Conservation (phyloP, 2,329 filamentous ascomycete genomes). For the Arthrobotrys conoides region DNA sequence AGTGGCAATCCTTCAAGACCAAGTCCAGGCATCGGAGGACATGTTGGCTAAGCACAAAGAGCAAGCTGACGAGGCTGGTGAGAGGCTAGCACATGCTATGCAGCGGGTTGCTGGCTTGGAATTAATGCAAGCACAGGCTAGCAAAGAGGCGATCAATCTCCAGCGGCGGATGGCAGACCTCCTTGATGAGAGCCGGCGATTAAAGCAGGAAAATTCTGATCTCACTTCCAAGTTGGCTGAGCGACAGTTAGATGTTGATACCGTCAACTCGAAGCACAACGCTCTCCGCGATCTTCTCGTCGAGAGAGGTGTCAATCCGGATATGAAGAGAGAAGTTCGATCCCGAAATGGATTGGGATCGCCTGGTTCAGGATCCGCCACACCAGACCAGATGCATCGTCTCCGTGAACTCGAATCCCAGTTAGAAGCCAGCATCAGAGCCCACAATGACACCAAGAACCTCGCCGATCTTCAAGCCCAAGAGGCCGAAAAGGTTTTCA, state of each 20-base stretch:
- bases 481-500: conserved; percentile 88
- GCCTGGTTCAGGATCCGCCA: conserved; percentile 80
- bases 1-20: conserved; percentile 80
- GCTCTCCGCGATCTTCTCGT: conserved; percentile 92
- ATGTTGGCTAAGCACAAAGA: conserved; percentile 90
- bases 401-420: conserved; percentile 90
- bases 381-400: conserved; percentile 80
- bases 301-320: conserved; percentile 87
- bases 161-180: conserved; percentile 89
- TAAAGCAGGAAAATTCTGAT: conserved; percentile 84
- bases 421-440: conserved; percentile 80
- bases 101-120: conserved; percentile 97
- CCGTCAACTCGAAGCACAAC: conserved; percentile 89
- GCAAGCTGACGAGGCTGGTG: conserved; percentile 86
- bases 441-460: conserved; percentile 87
- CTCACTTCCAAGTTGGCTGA: conserved; percentile 85
- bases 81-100: conserved; percentile 91
- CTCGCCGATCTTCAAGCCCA: conserved; percentile 83
- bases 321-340: conserved; percentile 74
- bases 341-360: conserved; percentile 74
- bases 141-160: conserved; percentile 89
- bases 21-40: conserved; percentile 81
- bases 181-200: conserved; percentile 84
- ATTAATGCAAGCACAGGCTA: conserved; percentile 96
- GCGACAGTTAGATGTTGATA: conserved; percentile 94